A percentile compares a stretch with the other conserved stretches of the same genome.
Evolutionary conservation across 306 rosid genomes (phyloP).

Genomic region (Quercus berberidifolia): DNA sequence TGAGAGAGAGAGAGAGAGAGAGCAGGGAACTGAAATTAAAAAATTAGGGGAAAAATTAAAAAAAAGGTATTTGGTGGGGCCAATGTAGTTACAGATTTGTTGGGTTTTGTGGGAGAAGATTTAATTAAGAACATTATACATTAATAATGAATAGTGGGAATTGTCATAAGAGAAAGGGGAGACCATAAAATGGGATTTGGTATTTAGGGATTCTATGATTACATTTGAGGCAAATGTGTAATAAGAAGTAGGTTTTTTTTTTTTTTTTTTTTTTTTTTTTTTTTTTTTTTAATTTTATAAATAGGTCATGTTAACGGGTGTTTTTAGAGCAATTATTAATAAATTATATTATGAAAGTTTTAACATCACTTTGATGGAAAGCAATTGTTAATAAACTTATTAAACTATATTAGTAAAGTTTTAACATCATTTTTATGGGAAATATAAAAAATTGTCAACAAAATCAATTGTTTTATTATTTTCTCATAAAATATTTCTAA

Average conservation of each 20-base stretch:
- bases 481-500: too few species aligned
- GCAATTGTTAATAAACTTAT: not conserved
- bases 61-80: constrained; percentile 43
- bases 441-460: too few species aligned
- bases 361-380: too few species aligned
- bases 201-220: not conserved
- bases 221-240: not conserved
- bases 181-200: not conserved
- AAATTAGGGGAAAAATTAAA: constrained; percentile 21
- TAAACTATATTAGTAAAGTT: too few species aligned
- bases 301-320: too few species aligned
- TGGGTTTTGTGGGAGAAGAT: constrained; percentile 35
- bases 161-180: not conserved
- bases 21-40: constrained; percentile 16
- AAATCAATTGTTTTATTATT: too few species aligned
- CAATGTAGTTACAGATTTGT: constrained; percentile 46
- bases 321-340: not conserved
- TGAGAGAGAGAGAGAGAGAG: constrained; percentile 43
- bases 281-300: not conserved
- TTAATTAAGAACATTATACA: constrained; percentile 11
- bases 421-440: accelerated
- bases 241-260: not conserved
- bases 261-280: not conserved
- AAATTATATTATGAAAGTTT: too few species aligned
- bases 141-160: not conserved